A percentile compares a stretch with the other conserved stretches of the same genome.
These are phyloP conservation scores for Helicocarpus griseus DNA, from an alignment of 2,329 filamentous ascomycete genomes.

Conservation along the genomic window DNA sequence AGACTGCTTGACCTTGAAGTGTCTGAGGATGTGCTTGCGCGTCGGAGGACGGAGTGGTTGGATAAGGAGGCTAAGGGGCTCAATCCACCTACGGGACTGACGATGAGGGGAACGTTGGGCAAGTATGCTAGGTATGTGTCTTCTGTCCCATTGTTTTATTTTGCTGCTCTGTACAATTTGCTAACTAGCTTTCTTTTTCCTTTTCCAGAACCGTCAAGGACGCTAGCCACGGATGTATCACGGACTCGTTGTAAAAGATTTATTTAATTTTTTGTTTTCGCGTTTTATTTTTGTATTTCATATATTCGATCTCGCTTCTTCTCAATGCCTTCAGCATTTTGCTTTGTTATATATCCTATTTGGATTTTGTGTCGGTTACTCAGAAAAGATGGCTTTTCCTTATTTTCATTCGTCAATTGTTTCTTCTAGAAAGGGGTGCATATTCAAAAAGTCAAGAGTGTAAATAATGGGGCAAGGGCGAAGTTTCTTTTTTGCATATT, in stretches of 20 bases:
- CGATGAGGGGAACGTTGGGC: slow-evolving; percentile 55
- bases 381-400: too few species aligned
- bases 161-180: not conserved
- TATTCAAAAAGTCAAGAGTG: not conserved
- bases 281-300: not conserved
- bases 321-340: not conserved
- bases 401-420: too few species aligned
- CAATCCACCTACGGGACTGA: slow-evolving; percentile 43
- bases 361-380: too few species aligned
- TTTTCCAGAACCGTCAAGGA: slow-evolving; percentile 29
- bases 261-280: not conserved
- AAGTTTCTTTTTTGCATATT: not conserved
- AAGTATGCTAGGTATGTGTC: slow-evolving; percentile 51
- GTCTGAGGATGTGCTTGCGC: slow-evolving; percentile 50
- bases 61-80: slow-evolving; percentile 30
- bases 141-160: slow-evolving; percentile 1
- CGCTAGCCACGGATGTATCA: slow-evolving; percentile 41
- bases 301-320: not conserved
- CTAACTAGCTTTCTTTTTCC: slow-evolving; percentile 1
- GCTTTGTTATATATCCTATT: not conserved
- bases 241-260: slow-evolving; percentile 22
- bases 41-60: slow-evolving; percentile 52
- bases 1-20: slow-evolving; percentile 14
- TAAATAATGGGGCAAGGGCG: not conserved
- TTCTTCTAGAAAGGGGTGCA: too few species aligned